Base-by-base conservation (phyloP, 1,139 yeast species). In the Kodamaea suecica region DNA sequence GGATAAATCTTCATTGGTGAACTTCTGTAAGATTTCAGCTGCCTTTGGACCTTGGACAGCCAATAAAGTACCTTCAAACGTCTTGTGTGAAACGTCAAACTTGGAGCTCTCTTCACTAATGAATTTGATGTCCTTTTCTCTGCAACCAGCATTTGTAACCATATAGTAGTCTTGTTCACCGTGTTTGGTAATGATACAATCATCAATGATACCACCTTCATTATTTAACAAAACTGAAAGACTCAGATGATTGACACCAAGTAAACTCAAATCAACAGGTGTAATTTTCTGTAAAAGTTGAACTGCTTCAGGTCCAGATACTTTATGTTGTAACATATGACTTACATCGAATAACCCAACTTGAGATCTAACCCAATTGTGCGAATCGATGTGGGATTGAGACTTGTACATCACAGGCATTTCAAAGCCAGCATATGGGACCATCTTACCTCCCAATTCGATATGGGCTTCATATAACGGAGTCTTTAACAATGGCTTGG, bases 81-180 rank as follows among this genome's bases (percentile, higher is more conserved):
- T 71, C 29, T 68, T 61, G 59, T 90, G 94, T 23, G 63, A 51
- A 20, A 84, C 76, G 37, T 67, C 69, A 46, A 68, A 74, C 2
- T 61, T 63, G 4, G 50, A 37, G 34, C 80, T 60, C 50, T 82
- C 82, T 2, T 61, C 52, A 31, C 69, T 63, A 48, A 92, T 66
- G 53, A 85, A 90, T 12, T 63, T 63, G 27, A 78, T 57, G 54
- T 90, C 97, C 55, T 84, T 82, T 3, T 76, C 92, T 42, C 95
- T 73, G 53, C 97, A 85, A 5, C 96, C 97, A 5, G 98, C 98
- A 57, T 92, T 92, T 34, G 97, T 90, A n/a, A 92, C 98, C 55
- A 92, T 78, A 58, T 88, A 88, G 57, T 73, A 90, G 23, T 77
- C 75, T 43, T 82, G 76, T n/a, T 83, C 83, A 3, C 70, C 80